Evolutionary conservation across 2,329 filamentous ascomycete genomes (phyloP).

Genomic region (Neopestalotiopsis sp.): DNA sequence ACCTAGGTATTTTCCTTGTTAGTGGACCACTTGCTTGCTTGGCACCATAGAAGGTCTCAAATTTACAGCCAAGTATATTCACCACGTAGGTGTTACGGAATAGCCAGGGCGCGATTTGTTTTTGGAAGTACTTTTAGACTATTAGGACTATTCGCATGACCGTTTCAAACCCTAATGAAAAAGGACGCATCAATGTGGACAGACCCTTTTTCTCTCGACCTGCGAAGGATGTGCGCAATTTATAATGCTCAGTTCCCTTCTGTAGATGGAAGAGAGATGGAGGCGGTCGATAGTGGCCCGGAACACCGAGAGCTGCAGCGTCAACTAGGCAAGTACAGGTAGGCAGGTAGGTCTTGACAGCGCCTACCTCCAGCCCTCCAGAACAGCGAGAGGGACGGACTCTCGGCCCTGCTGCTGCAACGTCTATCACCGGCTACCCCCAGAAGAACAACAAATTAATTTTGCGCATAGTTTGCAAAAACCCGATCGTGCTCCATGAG

Average conservation of each 20-base stretch:
- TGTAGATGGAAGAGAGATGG: background rate
- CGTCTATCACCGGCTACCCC: background rate
- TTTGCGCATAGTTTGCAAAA: constrained; percentile 2
- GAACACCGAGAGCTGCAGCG: constrained; percentile 7
- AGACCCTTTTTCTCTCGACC: background rate
- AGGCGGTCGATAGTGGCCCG: background rate
- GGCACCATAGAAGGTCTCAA: background rate
- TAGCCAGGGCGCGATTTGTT: background rate
- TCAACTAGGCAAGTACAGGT: background rate
- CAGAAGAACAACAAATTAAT: background rate
- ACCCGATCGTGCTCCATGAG: constrained; percentile 13
- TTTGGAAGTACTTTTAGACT: background rate
- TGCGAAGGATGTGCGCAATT: background rate
- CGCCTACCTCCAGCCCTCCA: too few relatives aligned
- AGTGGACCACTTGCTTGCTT: background rate
- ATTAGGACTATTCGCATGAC: background rate
- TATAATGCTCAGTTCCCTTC: background rate
- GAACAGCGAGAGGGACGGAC: too few relatives aligned
- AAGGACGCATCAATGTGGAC: background rate
- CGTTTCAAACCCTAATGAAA: background rate
- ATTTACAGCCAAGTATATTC: background rate
- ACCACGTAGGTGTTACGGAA: background rate
- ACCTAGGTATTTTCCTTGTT: background rate
- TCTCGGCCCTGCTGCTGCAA: background rate
- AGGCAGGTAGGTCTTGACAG: background rate